A percentile compares a stretch with the other conserved stretches of the same genome.
phyloP scores from a whole-genome alignment of 805 yeast genomes.

The Kazachstania psychrophila region DNA sequence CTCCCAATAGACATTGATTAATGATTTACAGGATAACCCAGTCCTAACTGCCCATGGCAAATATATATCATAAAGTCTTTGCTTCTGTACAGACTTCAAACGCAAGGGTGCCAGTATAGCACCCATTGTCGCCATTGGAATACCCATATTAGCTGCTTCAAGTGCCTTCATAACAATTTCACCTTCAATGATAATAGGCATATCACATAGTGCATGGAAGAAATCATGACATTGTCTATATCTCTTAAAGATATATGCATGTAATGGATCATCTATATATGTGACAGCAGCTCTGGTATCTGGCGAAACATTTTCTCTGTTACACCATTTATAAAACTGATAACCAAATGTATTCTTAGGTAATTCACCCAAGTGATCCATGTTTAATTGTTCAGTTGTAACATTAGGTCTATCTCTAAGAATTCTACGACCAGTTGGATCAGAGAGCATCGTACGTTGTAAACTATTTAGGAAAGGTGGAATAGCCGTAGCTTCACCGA shows the following conservation, averaged over 20 bases:
- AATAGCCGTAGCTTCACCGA: constrained; percentile 86
- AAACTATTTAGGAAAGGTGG: constrained; percentile 53
- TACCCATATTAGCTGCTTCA: constrained; percentile 84
- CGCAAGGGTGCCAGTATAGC: constrained; percentile 83
- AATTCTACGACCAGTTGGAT: constrained; percentile 67
- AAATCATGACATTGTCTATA: constrained; percentile 96
- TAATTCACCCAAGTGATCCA: constrained; percentile 47
- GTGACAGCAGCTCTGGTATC: constrained; percentile 86
- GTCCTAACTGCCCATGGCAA: constrained; percentile 81
- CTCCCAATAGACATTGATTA: constrained; percentile 92
- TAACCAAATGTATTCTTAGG: constrained; percentile 70
- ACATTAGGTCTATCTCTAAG: constrained; percentile 75
- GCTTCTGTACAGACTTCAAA: constrained; percentile 52
- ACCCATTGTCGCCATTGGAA: constrained; percentile 93
- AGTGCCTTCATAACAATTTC: constrained; percentile 88
- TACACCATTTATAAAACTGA: constrained; percentile 74
- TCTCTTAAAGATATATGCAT: constrained; percentile 87
- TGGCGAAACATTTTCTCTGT: constrained; percentile 81
- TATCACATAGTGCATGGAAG: constrained; percentile 83
- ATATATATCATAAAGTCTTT: constrained; percentile 56
- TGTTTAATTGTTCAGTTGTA: constrained; percentile 59
- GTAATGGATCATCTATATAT: constrained; percentile 79
- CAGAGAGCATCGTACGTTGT: constrained; percentile 65
- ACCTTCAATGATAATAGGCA: constrained; percentile 92
- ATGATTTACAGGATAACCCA: constrained; percentile 63